Base-by-base conservation (phyloP, 371 early-diverging fungal species). In the Smittium culicis region DNA sequence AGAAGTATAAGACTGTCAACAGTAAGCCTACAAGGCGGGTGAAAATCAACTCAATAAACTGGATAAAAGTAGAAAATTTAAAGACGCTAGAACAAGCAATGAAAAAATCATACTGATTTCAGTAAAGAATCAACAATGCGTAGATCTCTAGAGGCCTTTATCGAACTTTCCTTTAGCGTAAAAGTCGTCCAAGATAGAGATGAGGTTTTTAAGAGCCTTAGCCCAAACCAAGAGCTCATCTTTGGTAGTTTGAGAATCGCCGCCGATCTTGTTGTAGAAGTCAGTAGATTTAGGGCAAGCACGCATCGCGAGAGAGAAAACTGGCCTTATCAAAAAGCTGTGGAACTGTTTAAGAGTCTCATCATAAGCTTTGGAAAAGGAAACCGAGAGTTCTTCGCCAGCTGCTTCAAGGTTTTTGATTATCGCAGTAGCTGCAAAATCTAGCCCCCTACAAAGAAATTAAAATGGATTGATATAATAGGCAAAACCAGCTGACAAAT, bases 261-360 rank as follows among this genome's bases (percentile, higher is more conserved):
- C 82, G 27, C 89, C 89, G 34, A 96, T 79, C 75, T 87, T 90
- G 25, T 76, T 77, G 73, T 93, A 96, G 75, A 96, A 95, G 70
- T 88, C 88, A 62, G 79, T 81, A 70, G 94, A 87, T 74, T 85
- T 85, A 45, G 97, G 96, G 76, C 93, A 92, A 2, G 93, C 91
- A 71, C 85, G 87, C 95, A 96, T 95, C 1, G 96, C 96, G 67
- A 92, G 31, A 54, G 45, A 54, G 11, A 31, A 28, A 31, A 92
- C 79, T 11, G 87, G 88, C 64, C 88, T 83, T 66, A 95, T 82
- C 57, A 96, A 66, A 68, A 94, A 83, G 70, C 81, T 83, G 79
- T 96, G 97, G 79, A 81, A 81, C 70, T 86, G 83, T 64, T 79
- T 80, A 57, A 96, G 79, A 25, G 94, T 91, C 32, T 30, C 70